Evolutionary conservation across 805 yeast species (phyloP).

Genomic region (Saccharomycopsis guyanensis): DNA sequence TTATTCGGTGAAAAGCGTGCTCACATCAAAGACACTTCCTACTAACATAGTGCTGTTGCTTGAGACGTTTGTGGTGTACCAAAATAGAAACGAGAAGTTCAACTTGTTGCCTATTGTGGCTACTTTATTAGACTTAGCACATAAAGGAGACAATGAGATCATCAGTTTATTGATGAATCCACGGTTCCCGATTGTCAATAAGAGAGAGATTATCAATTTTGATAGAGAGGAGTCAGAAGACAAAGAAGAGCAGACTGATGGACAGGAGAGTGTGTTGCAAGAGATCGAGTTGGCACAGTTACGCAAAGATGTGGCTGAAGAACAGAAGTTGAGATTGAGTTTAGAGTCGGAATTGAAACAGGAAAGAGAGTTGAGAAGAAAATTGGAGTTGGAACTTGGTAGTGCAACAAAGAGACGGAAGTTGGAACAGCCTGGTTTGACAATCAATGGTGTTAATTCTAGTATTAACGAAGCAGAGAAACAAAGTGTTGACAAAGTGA

Average conservation of each 20-base stretch:
- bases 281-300: constrained; percentile 2
- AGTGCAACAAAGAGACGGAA: background rate
- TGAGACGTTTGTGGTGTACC: constrained; percentile 54
- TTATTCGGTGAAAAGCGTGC: constrained; percentile 30
- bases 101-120: constrained; percentile 69
- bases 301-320: constrained; percentile 1
- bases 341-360: constrained; percentile 1
- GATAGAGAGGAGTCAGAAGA: constrained; percentile 23
- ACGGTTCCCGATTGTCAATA: constrained; percentile 50
- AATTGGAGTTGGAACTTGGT: constrained; percentile 2
- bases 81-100: constrained; percentile 50
- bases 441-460: background rate
- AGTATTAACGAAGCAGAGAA: background rate
- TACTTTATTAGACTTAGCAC: constrained; percentile 36
- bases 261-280: constrained; percentile 4
- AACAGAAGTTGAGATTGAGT: background rate
- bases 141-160: constrained; percentile 32
- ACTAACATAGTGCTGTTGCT: constrained; percentile 33
- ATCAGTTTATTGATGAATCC: constrained; percentile 65
- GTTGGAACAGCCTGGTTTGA: background rate
- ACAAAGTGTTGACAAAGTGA: background rate
- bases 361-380: background rate
- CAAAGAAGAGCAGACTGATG: constrained; percentile 28
- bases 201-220: constrained; percentile 23
- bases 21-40: constrained; percentile 26